A percentile compares a stretch with the other conserved stretches of the same genome.
Conservation (phyloP, 805 yeast species). For the Monosporozyma unispora region DNA sequence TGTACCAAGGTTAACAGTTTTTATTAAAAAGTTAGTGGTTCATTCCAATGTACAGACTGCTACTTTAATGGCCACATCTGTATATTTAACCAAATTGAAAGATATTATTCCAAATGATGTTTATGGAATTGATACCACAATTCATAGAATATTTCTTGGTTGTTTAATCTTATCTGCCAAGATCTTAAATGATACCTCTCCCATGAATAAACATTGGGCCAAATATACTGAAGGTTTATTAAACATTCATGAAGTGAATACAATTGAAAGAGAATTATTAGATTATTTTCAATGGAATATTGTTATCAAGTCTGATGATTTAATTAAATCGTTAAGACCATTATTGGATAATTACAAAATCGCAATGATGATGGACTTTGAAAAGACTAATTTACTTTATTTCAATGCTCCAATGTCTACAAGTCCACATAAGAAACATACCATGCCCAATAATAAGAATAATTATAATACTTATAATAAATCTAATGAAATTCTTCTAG, state of each 20-base stretch:
- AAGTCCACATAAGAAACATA: slow-evolving; percentile 10
- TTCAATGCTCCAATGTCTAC: slow-evolving; percentile 15
- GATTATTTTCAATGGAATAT: slow-evolving; percentile 81
- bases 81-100: slow-evolving; percentile 70
- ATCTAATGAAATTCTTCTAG: slow-evolving; percentile 2
- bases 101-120: slow-evolving; percentile 77
- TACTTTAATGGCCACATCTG: slow-evolving; percentile 85
- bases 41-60: slow-evolving; percentile 92
- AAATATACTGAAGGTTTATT: slow-evolving; percentile 82
- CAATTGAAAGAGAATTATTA: slow-evolving; percentile 83
- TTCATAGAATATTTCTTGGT: slow-evolving; percentile 88
- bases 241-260: slow-evolving; percentile 68
- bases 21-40: slow-evolving; percentile 63
- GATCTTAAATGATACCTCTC: slow-evolving; percentile 85
- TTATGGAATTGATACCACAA: slow-evolving; percentile 88
- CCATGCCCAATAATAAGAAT: slow-evolving; percentile 3
- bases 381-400: slow-evolving; percentile 32
- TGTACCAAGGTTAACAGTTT: slow-evolving; percentile 43
- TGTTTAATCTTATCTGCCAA: slow-evolving; percentile 88
- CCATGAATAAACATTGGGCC: slow-evolving; percentile 95
- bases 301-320: slow-evolving; percentile 58
- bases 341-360: slow-evolving; percentile 55
- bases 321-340: slow-evolving; percentile 59
- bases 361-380: neutral
- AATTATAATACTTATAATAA: neutral